phyloP scores from a whole-genome alignment of 306 rosid genomes.

The Sesbania bispinosa region DNA sequence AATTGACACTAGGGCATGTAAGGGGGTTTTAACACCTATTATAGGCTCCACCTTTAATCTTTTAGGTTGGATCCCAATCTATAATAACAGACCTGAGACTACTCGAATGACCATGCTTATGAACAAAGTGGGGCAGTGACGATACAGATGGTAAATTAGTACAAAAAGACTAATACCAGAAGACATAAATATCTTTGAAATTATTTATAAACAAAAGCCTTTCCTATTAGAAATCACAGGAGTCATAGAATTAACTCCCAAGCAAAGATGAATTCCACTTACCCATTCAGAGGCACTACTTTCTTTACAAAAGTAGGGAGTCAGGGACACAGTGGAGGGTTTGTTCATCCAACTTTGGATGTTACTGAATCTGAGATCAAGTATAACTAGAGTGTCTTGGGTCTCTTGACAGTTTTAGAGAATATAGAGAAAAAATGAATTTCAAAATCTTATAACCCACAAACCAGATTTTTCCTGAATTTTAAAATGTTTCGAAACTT shows the following conservation, averaged over 20 bases:
- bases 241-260: background rate
- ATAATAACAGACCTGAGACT: background rate
- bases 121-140: background rate
- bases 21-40: background rate
- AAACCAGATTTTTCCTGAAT: background rate
- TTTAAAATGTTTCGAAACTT: background rate
- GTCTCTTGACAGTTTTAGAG: background rate
- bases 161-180: background rate
- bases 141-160: background rate
- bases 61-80: slow-evolving; percentile 4
- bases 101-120: background rate
- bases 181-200: background rate
- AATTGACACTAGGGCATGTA: background rate
- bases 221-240: background rate
- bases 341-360: background rate
- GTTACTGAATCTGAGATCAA: background rate
- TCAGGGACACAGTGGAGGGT: background rate
- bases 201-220: background rate
- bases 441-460: background rate
- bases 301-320: background rate
- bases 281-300: background rate
- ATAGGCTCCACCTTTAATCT: background rate
- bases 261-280: too few relatives aligned
- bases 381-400: background rate
- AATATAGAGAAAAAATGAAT: background rate